A percentile compares a stretch with the other conserved stretches of the same genome.
Evolutionary conservation across 1,284 basidiomycete species (phyloP).

Genomic region (Puccinia triticina): DNA sequence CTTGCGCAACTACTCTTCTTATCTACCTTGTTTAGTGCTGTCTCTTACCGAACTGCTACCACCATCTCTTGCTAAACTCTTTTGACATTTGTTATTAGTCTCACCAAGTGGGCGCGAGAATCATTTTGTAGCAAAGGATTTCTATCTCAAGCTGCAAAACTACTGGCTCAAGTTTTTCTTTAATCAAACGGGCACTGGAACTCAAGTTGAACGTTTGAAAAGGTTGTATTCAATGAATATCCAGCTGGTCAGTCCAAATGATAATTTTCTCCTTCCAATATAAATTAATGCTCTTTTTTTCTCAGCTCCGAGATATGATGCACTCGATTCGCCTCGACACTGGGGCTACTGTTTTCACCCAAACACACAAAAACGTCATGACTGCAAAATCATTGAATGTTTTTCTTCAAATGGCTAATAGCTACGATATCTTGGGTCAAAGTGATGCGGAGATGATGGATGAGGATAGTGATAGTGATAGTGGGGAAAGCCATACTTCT

Average conservation of each 20-base stretch:
- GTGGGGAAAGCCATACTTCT: not conserved
- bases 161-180: conserved; percentile 33
- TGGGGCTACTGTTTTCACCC: not conserved
- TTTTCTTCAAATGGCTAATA: not conserved
- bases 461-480: not conserved
- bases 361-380: conserved; percentile 5
- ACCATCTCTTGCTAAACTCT: not conserved
- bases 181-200: conserved; percentile 13
- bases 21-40: not conserved
- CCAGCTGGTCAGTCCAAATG: not conserved
- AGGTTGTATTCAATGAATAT: conserved; percentile 13
- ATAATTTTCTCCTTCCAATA: too few species aligned
- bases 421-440: not conserved
- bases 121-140: conserved; percentile 33
- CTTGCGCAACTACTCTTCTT: not conserved
- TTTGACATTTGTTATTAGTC: conserved; percentile 15
- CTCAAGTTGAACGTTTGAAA: conserved; percentile 4
- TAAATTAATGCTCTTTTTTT: not conserved
- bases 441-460: not conserved
- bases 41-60: not conserved
- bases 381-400: not conserved
- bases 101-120: conserved; percentile 20
- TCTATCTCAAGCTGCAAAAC: conserved; percentile 28
- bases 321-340: not conserved
- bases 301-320: not conserved